These are phyloP conservation scores for Acanthamoeba triangularis DNA, from an alignment of 208 protist species.

Conservation along the genomic window DNA sequence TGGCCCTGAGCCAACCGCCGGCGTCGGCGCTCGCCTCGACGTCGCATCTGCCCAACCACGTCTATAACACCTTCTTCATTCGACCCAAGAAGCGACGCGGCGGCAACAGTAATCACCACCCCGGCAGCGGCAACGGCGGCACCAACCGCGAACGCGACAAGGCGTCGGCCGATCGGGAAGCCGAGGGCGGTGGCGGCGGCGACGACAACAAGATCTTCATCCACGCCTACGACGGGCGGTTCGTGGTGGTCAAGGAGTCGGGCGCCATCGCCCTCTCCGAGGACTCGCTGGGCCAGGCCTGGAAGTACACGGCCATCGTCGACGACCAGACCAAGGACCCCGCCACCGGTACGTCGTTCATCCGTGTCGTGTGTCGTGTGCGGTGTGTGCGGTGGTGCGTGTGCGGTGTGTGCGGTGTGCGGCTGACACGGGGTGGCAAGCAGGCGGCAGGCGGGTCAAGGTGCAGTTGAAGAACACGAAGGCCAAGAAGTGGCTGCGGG, in stretches of 20 bases:
- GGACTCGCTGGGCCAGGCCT: conserved; percentile 11
- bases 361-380: no score
- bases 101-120: neutral
- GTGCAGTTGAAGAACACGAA: conserved; percentile 48
- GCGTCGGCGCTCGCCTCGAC: neutral
- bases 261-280: neutral
- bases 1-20: neutral
- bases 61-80: conserved; percentile 45
- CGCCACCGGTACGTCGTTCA: no score
- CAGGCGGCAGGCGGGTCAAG: neutral
- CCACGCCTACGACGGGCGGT: conserved; percentile 16
- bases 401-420: no score
- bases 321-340: neutral
- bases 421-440: neutral
- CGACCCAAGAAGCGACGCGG: neutral
- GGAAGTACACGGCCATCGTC: conserved; percentile 15
- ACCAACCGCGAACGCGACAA: neutral
- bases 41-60: conserved; percentile 15
- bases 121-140: neutral
- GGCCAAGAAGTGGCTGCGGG: conserved; percentile 40
- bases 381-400: no score
- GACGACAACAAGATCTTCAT: conserved; percentile 19
- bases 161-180: neutral
- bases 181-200: neutral
- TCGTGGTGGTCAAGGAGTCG: neutral